Evolutionary conservation across 192 early-diverging fungal genomes (phyloP).

Genomic region (Helicostylum pulchrum): DNA sequence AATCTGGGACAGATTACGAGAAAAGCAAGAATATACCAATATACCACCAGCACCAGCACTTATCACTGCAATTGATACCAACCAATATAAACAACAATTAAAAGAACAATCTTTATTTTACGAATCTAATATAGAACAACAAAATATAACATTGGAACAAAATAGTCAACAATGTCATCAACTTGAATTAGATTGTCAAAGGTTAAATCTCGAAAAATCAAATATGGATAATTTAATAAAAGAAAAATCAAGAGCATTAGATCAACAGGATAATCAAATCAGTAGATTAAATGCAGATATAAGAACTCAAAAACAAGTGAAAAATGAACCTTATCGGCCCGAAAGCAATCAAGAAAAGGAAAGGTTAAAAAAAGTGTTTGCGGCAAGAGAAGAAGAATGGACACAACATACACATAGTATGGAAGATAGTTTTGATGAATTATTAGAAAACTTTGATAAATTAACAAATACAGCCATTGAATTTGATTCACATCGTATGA

Average conservation of each 20-base stretch:
- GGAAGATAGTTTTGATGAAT: constrained; percentile 39
- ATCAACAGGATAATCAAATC: constrained; percentile 35
- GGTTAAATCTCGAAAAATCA: background rate
- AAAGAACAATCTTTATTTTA: constrained; percentile 18
- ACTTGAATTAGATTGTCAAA: background rate
- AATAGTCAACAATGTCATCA: background rate
- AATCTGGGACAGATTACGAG: background rate
- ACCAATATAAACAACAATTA: constrained; percentile 31
- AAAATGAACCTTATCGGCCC: no score
- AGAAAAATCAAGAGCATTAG: constrained; percentile 36
- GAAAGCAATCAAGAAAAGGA: no score
- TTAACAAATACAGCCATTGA: constrained; percentile 40
- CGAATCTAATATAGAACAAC: constrained; percentile 16
- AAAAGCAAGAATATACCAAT: constrained; percentile 1
- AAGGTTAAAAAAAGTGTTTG: background rate
- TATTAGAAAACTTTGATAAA: constrained; percentile 42
- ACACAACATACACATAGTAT: constrained; percentile 20
- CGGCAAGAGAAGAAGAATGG: constrained; percentile 15
- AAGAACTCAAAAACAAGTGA: background rate
- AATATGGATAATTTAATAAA: constrained; percentile 34
- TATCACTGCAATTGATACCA: constrained; percentile 26
- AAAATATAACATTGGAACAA: constrained; percentile 15
- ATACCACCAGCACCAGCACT: constrained; percentile 2
- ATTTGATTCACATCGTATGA: constrained; percentile 38
- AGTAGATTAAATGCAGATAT: constrained; percentile 29